Percentiles rank a stretch among this genome's conserved stretches.
phyloP scores from a whole-genome alignment of 1,139 yeast species.

The Geotrichum restrictum region DNA sequence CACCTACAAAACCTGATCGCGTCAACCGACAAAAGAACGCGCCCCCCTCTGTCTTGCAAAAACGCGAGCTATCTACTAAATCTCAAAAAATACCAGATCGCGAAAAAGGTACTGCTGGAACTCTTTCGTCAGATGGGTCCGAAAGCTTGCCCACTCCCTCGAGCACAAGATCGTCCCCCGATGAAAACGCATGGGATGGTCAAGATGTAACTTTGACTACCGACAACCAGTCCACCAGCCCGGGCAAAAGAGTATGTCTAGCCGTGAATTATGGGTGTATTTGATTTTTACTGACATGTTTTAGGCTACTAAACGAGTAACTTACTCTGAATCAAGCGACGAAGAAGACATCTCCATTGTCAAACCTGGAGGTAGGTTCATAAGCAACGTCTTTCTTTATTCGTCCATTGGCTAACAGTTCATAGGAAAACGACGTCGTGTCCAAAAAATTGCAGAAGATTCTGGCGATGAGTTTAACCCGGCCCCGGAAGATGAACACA shows the following conservation, averaged over 20 bases:
- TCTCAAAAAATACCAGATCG: background rate
- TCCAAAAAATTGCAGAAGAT: conserved; percentile 22
- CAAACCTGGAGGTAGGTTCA: conserved; percentile 14
- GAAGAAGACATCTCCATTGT: conserved; percentile 18
- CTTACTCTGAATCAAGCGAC: conserved; percentile 22
- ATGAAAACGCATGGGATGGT: background rate
- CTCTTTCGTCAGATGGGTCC: conserved; percentile 9
- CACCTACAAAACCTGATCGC: conserved; percentile 10
- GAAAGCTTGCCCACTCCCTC: conserved; percentile 10
- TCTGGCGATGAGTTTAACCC: conserved; percentile 30
- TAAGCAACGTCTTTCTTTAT: background rate
- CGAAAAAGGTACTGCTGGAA: background rate
- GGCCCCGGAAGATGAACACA: conserved; percentile 22
- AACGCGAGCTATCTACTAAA: background rate
- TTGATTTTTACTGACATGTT: background rate
- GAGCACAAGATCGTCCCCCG: conserved; percentile 6
- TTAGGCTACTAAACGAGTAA: conserved; percentile 11
- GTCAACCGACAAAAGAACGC: conserved; percentile 6
- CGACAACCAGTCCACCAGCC: background rate
- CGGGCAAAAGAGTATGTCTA: conserved; percentile 14
- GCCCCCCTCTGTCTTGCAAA: background rate
- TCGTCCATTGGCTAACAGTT: background rate
- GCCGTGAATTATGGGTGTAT: background rate
- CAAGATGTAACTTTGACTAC: background rate
- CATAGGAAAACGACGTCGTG: conserved; percentile 24